Evolutionary conservation across 352 stramenopile genomes (phyloP).

Genomic region (Thalassiosira livingstoniorum): DNA sequence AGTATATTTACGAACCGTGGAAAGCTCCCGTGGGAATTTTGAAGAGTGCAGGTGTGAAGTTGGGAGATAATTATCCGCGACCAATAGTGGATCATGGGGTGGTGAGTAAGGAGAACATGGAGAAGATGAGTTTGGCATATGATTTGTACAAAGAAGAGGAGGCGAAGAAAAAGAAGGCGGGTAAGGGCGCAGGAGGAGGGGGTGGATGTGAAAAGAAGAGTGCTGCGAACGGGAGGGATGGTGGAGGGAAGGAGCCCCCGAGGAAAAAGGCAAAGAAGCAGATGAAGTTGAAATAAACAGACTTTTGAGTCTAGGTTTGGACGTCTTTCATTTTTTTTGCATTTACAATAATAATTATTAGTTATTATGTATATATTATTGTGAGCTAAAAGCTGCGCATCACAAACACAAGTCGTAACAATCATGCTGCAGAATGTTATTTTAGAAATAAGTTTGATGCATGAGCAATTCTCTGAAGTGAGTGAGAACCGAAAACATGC

Average conservation of each 20-base stretch:
- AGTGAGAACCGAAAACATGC: no score
- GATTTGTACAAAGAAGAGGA: conserved; percentile 71
- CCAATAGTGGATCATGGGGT: conserved; percentile 93
- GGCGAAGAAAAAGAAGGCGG: conserved; percentile 27
- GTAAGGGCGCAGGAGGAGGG: background rate
- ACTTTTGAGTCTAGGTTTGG: no score
- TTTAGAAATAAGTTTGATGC: no score
- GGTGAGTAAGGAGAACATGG: conserved; percentile 92
- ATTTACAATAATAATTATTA: no score
- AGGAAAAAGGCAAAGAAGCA: conserved; percentile 56
- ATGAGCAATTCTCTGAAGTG: no score
- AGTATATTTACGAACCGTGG: conserved; percentile 99
- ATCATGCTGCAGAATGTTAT: no score
- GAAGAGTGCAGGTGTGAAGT: conserved; percentile 78
- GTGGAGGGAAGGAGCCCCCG: conserved; percentile 10
- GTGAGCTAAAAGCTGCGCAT: no score
- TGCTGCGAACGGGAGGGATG: conserved; percentile 14
- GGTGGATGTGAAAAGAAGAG: no score
- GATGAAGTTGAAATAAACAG: conserved; percentile 48
- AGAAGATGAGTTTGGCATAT: conserved; percentile 90
- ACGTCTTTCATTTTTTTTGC: no score
- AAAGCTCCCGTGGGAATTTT: conserved; percentile 92
- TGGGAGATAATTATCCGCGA: conserved; percentile 93
- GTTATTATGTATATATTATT: no score
- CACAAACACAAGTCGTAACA: no score